Base-by-base conservation (phyloP, 2,329 filamentous ascomycete species). In the Talaromyces marneffei region DNA sequence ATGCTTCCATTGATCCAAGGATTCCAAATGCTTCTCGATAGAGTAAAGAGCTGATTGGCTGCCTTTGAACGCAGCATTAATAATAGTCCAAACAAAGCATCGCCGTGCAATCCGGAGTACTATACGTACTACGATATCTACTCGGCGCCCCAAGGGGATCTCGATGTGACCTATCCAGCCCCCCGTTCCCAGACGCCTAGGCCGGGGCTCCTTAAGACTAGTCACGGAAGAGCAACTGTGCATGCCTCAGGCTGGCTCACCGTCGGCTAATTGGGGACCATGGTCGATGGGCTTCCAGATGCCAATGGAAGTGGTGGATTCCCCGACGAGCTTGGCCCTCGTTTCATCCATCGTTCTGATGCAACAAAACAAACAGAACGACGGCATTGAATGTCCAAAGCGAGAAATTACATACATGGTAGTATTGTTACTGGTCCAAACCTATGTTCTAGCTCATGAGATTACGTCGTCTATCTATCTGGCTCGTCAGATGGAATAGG, bases 251-350 rank as follows among this genome's bases (percentile, higher is more conserved):
- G 52, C 40, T 6, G 40, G 10, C 40, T 42, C 46, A 59, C 57
- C 27, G 37, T 35, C 35, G 57, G 57, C 46, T 42, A 23, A 42
- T 50, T 58, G 56, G 31, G 57, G 46, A 53, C 55, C 60, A 53
- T 44, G 57, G 61, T 60, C 61, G 50, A 63, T 57, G 52, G 29
- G 57, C 57, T 63, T 60, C 60, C 61, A 63, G 61, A 60, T 57
- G 56, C 61, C 40, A 27, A 27, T 55, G 3, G 56, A 59, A 59
- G 23, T 25, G 46, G 46, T 33, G 31, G 20, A 33, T 52, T 52
- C 46, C 27, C 46, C 16, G 46, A 7, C 46, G 18, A 52, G 46
- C 14, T 18, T 14, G 27, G 23, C 27, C 44, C 16, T 25, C 42
- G 20, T 46, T 27, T 20, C 16, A 46, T 25, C 10, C 23, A 48